These are phyloP conservation scores for Saturnispora kantuleensis DNA, from an alignment of 805 yeast species.

Conservation along the genomic window DNA sequence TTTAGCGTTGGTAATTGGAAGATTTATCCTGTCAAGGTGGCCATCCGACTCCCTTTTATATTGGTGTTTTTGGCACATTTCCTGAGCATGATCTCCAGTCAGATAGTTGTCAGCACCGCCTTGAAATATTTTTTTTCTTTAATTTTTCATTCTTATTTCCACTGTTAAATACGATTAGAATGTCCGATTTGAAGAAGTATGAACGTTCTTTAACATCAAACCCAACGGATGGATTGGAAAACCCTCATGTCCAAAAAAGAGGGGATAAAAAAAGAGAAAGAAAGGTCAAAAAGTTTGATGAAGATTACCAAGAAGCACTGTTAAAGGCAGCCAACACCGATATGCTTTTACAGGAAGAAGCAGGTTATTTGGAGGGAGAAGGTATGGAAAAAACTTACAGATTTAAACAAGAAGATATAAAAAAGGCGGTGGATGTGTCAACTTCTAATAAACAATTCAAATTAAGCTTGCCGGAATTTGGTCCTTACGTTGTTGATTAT, in stretches of 20 bases:
- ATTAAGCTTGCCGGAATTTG: constrained; percentile 63
- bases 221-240: not conserved
- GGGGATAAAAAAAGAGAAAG: constrained; percentile 8
- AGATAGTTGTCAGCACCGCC: too few relatives aligned
- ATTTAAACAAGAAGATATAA: constrained; percentile 73
- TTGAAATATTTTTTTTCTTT: too few relatives aligned
- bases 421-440: constrained; percentile 60
- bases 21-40: too few relatives aligned
- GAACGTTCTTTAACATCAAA: constrained; percentile 3
- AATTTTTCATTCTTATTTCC: too few relatives aligned
- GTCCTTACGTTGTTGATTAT: constrained; percentile 79
- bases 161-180: not conserved
- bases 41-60: too few relatives aligned
- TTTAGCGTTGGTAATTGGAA: too few relatives aligned
- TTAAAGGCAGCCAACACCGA: constrained; percentile 81
- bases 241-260: not conserved
- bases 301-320: constrained; percentile 68
- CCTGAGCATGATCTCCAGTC: too few relatives aligned
- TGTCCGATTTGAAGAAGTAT: constrained; percentile 6
- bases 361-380: constrained; percentile 86
- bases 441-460: constrained; percentile 72
- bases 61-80: too few relatives aligned
- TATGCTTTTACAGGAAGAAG: constrained; percentile 70
- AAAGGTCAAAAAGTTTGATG: constrained; percentile 54
- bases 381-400: constrained; percentile 90